phyloP scores from a whole-genome alignment of 371 early-diverging fungal species.

The Mucor indicus region DNA sequence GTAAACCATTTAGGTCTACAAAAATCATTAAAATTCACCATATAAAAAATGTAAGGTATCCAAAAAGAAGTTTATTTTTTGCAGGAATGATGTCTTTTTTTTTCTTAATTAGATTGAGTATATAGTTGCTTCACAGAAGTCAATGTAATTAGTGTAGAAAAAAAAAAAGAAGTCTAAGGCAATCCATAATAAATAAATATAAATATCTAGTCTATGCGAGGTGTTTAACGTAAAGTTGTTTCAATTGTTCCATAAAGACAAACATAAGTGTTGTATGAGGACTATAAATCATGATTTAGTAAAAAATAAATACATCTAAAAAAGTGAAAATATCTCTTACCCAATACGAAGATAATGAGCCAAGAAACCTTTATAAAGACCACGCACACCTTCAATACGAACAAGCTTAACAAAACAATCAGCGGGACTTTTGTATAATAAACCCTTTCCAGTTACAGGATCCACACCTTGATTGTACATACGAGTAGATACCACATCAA shows the following conservation, averaged over 20 bases:
- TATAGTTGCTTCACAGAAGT: no score
- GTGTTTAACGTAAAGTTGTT: constrained; percentile 31
- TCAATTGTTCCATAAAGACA: constrained; percentile 87
- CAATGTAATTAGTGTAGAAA: not conserved
- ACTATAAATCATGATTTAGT: constrained; percentile 28
- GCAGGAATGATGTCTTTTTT: no score
- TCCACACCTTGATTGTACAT: constrained; percentile 92
- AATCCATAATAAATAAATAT: no score
- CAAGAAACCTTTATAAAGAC: constrained; percentile 89
- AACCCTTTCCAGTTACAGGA: constrained; percentile 55
- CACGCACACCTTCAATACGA: constrained; percentile 77
- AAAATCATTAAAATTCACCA: no score
- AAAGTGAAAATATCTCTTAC: constrained; percentile 39
- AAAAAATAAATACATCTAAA: constrained; percentile 1
- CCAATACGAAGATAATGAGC: constrained; percentile 95
- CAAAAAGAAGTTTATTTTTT: no score
- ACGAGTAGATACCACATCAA: constrained; percentile 92
- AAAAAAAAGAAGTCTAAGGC: not conserved
- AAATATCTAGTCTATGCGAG: constrained; percentile 17
- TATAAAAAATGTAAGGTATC: no score
- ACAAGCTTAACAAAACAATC: constrained; percentile 88
- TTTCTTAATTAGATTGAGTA: no score
- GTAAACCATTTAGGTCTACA: no score
- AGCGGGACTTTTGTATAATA: constrained; percentile 74
- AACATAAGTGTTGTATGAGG: constrained; percentile 95